Conservation (phyloP, 208 protist genomes). For the Leishmania guyanensis region DNA sequence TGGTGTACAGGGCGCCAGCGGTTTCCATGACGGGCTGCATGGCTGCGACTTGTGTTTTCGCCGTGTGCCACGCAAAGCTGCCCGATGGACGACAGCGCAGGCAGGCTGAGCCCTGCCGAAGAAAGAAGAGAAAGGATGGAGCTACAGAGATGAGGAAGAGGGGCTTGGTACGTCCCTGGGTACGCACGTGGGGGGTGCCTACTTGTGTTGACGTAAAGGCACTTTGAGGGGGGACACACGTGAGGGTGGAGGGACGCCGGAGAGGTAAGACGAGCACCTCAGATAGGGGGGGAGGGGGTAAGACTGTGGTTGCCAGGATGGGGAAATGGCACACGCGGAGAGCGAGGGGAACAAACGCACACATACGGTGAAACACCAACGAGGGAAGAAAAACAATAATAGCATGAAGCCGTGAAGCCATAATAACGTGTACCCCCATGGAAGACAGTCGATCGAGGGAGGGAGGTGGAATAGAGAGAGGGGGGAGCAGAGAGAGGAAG, state of each 20-base stretch:
- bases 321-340: background rate
- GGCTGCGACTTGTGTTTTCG: background rate
- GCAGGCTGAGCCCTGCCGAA: background rate
- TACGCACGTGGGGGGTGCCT: background rate
- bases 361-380: background rate
- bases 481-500: background rate
- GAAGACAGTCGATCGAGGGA: background rate
- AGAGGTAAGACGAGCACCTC: background rate
- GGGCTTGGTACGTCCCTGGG: background rate
- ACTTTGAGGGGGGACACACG: background rate
- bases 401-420: background rate
- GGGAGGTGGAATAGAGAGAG: background rate
- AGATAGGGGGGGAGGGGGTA: background rate
- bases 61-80: background rate
- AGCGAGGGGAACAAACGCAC: background rate
- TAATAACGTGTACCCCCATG: background rate
- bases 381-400: background rate
- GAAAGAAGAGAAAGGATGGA: background rate
- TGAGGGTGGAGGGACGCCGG: background rate
- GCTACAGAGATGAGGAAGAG: background rate
- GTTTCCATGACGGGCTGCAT: constrained; percentile 21
- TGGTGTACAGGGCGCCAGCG: constrained; percentile 37
- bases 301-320: background rate
- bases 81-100: background rate
- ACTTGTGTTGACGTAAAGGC: background rate